Evolutionary conservation across 495 filamentous ascomycete species (phyloP), one percentile per base, ranked within the genome.

Genomic region (Lasiosphaeriaceae sp.): DNA sequence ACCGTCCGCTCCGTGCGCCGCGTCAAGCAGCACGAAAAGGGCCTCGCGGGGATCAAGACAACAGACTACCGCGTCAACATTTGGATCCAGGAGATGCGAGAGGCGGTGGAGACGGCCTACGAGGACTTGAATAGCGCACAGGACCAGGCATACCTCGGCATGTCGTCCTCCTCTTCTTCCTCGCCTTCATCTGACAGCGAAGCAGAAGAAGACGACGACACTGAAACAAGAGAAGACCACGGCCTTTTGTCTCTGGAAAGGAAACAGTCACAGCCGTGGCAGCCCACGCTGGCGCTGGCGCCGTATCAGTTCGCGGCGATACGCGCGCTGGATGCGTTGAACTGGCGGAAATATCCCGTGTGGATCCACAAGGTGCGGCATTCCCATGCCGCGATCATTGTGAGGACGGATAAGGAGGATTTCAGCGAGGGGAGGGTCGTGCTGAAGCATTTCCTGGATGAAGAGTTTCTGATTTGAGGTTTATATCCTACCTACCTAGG

Each of bases 351-450:
- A 71, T 93, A 89, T 71, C 86, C 84, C 0, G 89, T 96, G 3
- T 85, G 88, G 72, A 97, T 98, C 41, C 90, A 95, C 47, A 86
- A 91, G 2, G 80, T 81, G 43, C 67, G 77, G 29, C 92, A 96
- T 65, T 88, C 79, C 47, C 94, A 98, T 68, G 94, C 93, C 0
- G 93, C 93, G 1, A 96, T 98, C 51, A 88, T 98, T 63, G 83
- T 93, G 26, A 79, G 94, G 52, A 79, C 67, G 57, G 75, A 83
- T 17, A 83, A 82, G 67, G 66, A 75, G 54, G 74, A 66, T 8
- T 94, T 89, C 60, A 73, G 76, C 4, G 92, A 97, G 71, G 94
- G 93, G 2, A 82, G 80, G 65, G 68, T 89, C 24, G 91, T 96
- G 29, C 73, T 93, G 47, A 77, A 77, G 60, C 93, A 98, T 73